Evolutionary conservation across 495 filamentous ascomycete species (phyloP).

Genomic region (Neurospora sublineolata): DNA sequence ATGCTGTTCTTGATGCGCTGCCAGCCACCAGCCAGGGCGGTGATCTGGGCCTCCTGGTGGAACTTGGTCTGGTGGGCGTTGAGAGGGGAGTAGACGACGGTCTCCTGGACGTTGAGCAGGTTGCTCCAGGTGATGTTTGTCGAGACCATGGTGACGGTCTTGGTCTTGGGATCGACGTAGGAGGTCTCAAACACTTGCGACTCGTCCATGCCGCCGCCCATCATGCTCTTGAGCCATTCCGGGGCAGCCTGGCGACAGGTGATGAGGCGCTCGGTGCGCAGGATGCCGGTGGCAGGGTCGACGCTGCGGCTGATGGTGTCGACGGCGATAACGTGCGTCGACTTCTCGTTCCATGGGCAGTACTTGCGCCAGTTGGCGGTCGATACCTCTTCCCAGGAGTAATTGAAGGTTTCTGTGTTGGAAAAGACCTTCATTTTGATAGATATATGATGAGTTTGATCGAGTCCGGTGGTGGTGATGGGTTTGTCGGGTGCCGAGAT

Average conservation of each 20-base stretch:
- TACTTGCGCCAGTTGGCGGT: slow-evolving; percentile 99
- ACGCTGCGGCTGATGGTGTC: slow-evolving; percentile 79
- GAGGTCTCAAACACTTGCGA: slow-evolving; percentile 89
- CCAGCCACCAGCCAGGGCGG: slow-evolving; percentile 89
- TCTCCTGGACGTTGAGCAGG: slow-evolving; percentile 79
- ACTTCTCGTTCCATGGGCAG: slow-evolving; percentile 95
- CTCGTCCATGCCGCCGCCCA: slow-evolving; percentile 54
- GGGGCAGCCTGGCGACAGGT: slow-evolving; percentile 85
- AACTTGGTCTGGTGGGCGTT: slow-evolving; percentile 61
- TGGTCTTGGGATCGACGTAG: slow-evolving; percentile 70
- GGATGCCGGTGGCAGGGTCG: slow-evolving; percentile 72
- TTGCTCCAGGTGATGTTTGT: slow-evolving; percentile 85
- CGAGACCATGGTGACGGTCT: slow-evolving; percentile 88
- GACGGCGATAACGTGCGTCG: slow-evolving; percentile 84
- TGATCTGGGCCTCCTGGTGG: slow-evolving; percentile 80
- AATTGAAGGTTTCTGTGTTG: slow-evolving; percentile 77
- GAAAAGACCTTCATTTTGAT: slow-evolving; percentile 89
- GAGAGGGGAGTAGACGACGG: slow-evolving; percentile 67
- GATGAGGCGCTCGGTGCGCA: slow-evolving; percentile 93
- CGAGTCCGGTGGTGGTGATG: neutral
- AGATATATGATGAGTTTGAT: neutral
- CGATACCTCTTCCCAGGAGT: slow-evolving; percentile 97
- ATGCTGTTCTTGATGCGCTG: slow-evolving; percentile 88
- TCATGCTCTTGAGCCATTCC: slow-evolving; percentile 68
- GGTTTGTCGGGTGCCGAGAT: neutral